phyloP scores from a whole-genome alignment of 805 yeast species.

The Kuraishia floccosa region DNA sequence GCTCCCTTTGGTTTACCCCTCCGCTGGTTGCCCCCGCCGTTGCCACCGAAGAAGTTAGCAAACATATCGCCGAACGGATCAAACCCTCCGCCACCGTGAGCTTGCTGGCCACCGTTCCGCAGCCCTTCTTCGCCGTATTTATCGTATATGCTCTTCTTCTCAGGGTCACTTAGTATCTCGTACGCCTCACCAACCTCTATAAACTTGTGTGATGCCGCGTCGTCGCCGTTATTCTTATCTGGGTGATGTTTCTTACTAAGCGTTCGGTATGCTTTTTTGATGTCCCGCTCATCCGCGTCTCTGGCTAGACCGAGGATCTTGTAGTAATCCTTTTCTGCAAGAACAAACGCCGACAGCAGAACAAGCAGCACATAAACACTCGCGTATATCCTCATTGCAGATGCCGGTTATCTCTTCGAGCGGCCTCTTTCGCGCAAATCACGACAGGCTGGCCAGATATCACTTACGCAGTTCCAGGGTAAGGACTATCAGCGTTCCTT shows the following conservation, averaged over 20 bases:
- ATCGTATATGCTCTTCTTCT: slow-evolving; percentile 62
- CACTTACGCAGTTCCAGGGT: too few species aligned
- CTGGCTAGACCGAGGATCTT: slow-evolving; percentile 56
- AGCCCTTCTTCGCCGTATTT: slow-evolving; percentile 68
- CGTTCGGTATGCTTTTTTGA: slow-evolving; percentile 75
- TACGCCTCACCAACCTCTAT: slow-evolving; percentile 91
- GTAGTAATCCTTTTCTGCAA: slow-evolving; percentile 30
- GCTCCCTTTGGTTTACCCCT: slow-evolving; percentile 48
- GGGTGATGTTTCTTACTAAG: slow-evolving; percentile 86
- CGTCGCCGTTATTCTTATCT: slow-evolving; percentile 80
- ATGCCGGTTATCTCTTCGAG: too few species aligned
- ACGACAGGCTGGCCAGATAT: too few species aligned
- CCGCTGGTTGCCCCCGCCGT: slow-evolving; percentile 21
- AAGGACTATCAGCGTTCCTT: too few species aligned
- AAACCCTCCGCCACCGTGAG: slow-evolving; percentile 26
- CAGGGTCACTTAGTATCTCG: slow-evolving; percentile 66
- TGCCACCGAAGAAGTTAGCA: slow-evolving; percentile 47
- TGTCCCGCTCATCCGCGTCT: slow-evolving; percentile 67
- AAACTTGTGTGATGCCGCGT: slow-evolving; percentile 75
- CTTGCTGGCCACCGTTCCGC: slow-evolving; percentile 38
- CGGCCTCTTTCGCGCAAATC: too few species aligned
- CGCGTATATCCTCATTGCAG: slow-evolving; percentile 1
- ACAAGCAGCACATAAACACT: background rate
- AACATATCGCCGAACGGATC: slow-evolving; percentile 44
- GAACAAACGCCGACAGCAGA: slow-evolving; percentile 6